A percentile compares a stretch with the other conserved stretches of the same genome.
These are phyloP conservation scores for Fusarium keratoplasticum DNA, from an alignment of 2,329 filamentous ascomycete genomes.

Conservation along the genomic window DNA sequence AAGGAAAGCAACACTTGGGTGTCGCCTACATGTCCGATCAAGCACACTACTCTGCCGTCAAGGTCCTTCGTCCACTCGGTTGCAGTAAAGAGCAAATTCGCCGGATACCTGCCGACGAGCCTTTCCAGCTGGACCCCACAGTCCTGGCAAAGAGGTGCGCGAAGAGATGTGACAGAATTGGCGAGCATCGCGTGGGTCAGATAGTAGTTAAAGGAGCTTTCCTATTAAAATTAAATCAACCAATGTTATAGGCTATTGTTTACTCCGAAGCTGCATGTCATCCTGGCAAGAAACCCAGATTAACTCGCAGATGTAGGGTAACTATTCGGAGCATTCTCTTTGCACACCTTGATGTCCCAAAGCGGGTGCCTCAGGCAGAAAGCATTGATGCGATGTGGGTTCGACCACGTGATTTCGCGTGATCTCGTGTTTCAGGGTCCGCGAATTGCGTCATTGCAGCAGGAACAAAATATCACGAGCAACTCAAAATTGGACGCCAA, in stretches of 20 bases:
- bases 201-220: not conserved
- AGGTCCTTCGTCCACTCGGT: conserved; percentile 11
- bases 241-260: not conserved
- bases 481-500: not conserved
- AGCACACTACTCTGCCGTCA: conserved; percentile 22
- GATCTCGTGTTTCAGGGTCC: not conserved
- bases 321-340: not conserved
- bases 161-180: not conserved
- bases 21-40: conserved; percentile 17
- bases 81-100: conserved; percentile 11
- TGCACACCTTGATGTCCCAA: not conserved
- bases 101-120: not conserved
- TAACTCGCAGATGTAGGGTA: not conserved
- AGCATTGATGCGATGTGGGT: not conserved
- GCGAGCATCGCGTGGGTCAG: rapidly evolving
- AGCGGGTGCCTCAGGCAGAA: not conserved
- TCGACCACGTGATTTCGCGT: not conserved
- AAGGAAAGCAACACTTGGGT: not conserved
- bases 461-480: not conserved
- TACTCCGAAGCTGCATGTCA: not conserved
- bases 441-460: not conserved
- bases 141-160: rapidly evolving
- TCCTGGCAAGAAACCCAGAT: not conserved
- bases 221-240: not conserved
- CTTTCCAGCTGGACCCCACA: not conserved